These are phyloP conservation scores for Claviceps spartinae DNA, from an alignment of 2,329 filamentous ascomycete species.

Conservation along the genomic window DNA sequence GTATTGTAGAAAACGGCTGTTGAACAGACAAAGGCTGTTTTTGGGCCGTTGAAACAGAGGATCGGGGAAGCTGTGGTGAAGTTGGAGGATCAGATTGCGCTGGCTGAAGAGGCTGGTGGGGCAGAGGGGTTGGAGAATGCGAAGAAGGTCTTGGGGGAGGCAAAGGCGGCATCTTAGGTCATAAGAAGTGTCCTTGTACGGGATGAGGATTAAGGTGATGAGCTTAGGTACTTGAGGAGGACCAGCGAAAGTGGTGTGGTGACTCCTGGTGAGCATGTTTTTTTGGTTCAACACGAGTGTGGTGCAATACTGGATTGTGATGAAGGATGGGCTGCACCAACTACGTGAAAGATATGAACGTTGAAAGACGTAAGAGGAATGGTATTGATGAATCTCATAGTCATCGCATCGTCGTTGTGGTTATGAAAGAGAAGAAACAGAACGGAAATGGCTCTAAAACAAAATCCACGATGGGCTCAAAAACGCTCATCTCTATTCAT, in stretches of 20 bases:
- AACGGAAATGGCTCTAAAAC: neutral
- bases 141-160: conserved; percentile 37
- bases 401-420: neutral
- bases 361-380: neutral
- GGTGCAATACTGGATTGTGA: neutral
- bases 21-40: conserved; percentile 78
- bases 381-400: neutral
- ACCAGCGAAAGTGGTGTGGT: too few species aligned
- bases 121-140: conserved; percentile 41
- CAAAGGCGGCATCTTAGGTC: conserved; percentile 21
- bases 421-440: neutral
- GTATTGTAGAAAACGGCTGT: conserved; percentile 55
- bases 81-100: conserved; percentile 60
- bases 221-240: neutral
- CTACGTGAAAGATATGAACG: neutral
- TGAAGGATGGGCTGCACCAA: neutral
- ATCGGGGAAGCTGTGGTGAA: conserved; percentile 59
- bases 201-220: neutral
- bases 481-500: conserved; percentile 24
- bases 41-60: conserved; percentile 56
- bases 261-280: neutral
- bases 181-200: neutral
- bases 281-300: neutral
- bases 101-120: conserved; percentile 31
- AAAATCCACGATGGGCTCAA: neutral